Evolutionary conservation across 2,329 filamentous ascomycete species (phyloP), one percentile per base, ranked within the genome.

Genomic region (Dactylellina haptotyla): DNA sequence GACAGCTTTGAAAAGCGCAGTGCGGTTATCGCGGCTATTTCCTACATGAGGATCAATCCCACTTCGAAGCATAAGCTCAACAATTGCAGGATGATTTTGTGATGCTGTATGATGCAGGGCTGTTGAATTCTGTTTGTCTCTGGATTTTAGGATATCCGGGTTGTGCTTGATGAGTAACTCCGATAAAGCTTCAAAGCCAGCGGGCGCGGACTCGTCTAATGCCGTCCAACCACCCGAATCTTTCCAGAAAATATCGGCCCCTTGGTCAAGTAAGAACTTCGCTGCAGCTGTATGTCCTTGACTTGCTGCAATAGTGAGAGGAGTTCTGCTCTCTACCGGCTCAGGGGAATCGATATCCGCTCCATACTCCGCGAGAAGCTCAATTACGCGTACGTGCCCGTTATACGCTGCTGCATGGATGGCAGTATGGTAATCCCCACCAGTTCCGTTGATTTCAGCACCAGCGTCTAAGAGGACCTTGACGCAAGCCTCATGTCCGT

Each of bases 351-450:
- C 51, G 9, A 56, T 20, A 39, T 41, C 25, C 2, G 20, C 51
- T 6, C 51, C 51, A 28, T 41, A 20, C 2, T 25, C 32, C 1
- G 32, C 51, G 5, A 56, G 30, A 14, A 56, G 20, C 14, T 56
- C 18, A 25, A 56, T 41, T 14, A 41, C 32, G 3, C 18, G 16
- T 20, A 1, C 10, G 9, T 59, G 56, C 10, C 56, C 56, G 28
- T 59, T 45, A 18, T 32, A 59, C 4, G 56, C 39, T n/a, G 56
- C 56, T 1, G 56, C 56, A 16, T 59, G 56, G n/a, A 48, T 18
- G 25, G 56, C 56, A 4, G 39, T 59, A 25, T 59, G 16, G 16
- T 59, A 32, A 5, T 59, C 56, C 12, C 56, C 56, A 14, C 56
- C 41, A 14, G 41, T 34, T 10, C 41, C 56, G 16, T 59, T 46